phyloP scores from a whole-genome alignment of 2,329 filamentous ascomycete genomes.

The Mariannaea elegans region DNA sequence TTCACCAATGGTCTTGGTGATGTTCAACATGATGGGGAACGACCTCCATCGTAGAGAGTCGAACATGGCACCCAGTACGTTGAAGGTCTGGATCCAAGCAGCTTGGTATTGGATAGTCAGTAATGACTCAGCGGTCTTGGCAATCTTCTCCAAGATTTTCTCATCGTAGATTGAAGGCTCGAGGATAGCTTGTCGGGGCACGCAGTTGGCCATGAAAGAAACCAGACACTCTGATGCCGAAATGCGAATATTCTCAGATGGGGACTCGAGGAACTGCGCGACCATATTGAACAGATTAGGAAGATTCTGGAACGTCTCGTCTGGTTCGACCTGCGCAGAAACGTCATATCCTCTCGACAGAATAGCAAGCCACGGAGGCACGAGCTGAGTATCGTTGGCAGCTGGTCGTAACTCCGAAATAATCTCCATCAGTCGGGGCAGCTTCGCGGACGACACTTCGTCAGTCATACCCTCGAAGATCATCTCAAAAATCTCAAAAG shows the following conservation, averaged over 20 bases:
- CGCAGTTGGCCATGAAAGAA: conserved; percentile 89
- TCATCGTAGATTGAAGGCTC: conserved; percentile 94
- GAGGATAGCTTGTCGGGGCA: conserved; percentile 83
- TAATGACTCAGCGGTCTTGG: conserved; percentile 75
- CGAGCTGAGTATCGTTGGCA: conserved; percentile 90
- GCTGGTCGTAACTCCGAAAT: conserved; percentile 92
- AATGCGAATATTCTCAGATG: conserved; percentile 91
- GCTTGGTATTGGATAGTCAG: conserved; percentile 91
- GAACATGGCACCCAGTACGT: conserved; percentile 86
- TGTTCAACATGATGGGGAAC: conserved; percentile 77
- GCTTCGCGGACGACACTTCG: conserved; percentile 86
- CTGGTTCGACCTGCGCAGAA: conserved; percentile 84
- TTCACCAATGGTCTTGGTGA: conserved; percentile 84
- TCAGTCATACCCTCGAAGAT: conserved; percentile 93
- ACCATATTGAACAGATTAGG: conserved; percentile 86
- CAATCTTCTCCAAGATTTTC: conserved; percentile 84
- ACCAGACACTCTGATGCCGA: conserved; percentile 95
- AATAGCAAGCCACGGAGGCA: conserved; percentile 97
- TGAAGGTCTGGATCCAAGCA: conserved; percentile 95
- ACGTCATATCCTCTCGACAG: conserved; percentile 95
- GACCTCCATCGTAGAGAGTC: conserved; percentile 87
- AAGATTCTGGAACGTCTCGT: conserved; percentile 91
- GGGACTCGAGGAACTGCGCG: conserved; percentile 81
- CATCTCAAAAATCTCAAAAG: conserved; percentile 97
- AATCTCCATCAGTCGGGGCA: conserved; percentile 88